phyloP scores from a whole-genome alignment of 2,329 filamentous ascomycete species.

The Fusarium sp. region DNA sequence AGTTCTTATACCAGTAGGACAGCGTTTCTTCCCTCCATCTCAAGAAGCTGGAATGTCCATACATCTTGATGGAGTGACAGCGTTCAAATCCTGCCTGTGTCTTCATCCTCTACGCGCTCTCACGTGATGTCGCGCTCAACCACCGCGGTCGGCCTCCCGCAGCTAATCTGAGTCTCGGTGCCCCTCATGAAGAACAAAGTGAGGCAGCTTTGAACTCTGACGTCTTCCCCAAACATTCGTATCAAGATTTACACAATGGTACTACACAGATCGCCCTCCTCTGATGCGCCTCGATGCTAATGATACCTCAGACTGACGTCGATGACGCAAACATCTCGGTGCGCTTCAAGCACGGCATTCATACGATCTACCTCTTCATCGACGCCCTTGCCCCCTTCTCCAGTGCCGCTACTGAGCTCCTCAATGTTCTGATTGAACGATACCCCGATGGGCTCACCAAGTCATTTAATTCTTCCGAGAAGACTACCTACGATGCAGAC shows the following conservation, averaged over 20 bases:
- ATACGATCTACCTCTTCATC: slow-evolving; percentile 74
- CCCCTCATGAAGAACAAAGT: slow-evolving; percentile 11
- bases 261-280: not conserved
- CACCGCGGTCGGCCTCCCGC: not conserved
- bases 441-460: slow-evolving; percentile 62
- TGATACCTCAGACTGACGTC: slow-evolving; percentile 37
- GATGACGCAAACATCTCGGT: slow-evolving; percentile 68
- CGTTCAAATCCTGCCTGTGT: not conserved
- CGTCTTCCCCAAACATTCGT: not conserved
- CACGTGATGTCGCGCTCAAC: slow-evolving; percentile 28
- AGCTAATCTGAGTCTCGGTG: not conserved
- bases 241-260: slow-evolving; percentile 30
- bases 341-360: slow-evolving; percentile 75
- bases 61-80: not conserved
- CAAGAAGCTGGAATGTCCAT: not conserved
- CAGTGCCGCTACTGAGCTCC: slow-evolving; percentile 64
- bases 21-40: not conserved
- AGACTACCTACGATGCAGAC: slow-evolving; percentile 51
- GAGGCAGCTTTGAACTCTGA: not conserved
- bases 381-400: slow-evolving; percentile 65
- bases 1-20: not conserved
- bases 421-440: slow-evolving; percentile 64
- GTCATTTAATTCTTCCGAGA: slow-evolving; percentile 44
- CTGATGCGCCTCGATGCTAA: not conserved
- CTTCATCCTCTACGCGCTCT: slow-evolving; percentile 12